Evolutionary conservation across 192 early-diverging fungal species (phyloP).

Genomic region (Oehlia diaphana): DNA sequence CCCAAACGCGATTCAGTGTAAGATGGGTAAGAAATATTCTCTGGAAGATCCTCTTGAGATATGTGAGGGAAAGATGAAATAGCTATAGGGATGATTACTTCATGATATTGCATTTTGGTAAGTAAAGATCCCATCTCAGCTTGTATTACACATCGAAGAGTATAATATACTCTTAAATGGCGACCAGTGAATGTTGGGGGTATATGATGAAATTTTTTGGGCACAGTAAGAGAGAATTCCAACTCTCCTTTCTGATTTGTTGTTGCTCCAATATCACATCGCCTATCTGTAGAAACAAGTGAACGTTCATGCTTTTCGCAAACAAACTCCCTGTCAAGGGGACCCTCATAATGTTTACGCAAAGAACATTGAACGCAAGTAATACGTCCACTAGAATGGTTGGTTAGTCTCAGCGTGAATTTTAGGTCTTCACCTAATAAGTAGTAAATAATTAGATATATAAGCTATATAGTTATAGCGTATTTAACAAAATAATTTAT

Average conservation of each 20-base stretch:
- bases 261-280: not conserved
- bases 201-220: constrained; percentile 40
- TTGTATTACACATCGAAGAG: constrained; percentile 34
- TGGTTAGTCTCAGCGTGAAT: constrained; percentile 6
- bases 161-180: constrained; percentile 46
- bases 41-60: constrained; percentile 31
- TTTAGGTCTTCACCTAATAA: constrained; percentile 28
- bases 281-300: constrained; percentile 23
- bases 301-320: constrained; percentile 41
- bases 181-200: constrained; percentile 42
- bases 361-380: constrained; percentile 34
- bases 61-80: constrained; percentile 41
- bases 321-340: constrained; percentile 40
- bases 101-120: constrained; percentile 33
- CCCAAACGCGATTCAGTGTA: constrained; percentile 32
- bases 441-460: constrained; percentile 24
- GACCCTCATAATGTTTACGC: constrained; percentile 50
- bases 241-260: constrained; percentile 2
- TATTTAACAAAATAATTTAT: not conserved
- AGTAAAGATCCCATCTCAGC: constrained; percentile 39
- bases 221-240: constrained; percentile 34
- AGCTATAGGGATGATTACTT: constrained; percentile 42
- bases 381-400: constrained; percentile 31
- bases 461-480: constrained; percentile 18
- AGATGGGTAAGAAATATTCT: constrained; percentile 10